Evolutionary conservation across 768 basidiomycete species (phyloP).

Genomic region (Leccinum incarnatum): DNA sequence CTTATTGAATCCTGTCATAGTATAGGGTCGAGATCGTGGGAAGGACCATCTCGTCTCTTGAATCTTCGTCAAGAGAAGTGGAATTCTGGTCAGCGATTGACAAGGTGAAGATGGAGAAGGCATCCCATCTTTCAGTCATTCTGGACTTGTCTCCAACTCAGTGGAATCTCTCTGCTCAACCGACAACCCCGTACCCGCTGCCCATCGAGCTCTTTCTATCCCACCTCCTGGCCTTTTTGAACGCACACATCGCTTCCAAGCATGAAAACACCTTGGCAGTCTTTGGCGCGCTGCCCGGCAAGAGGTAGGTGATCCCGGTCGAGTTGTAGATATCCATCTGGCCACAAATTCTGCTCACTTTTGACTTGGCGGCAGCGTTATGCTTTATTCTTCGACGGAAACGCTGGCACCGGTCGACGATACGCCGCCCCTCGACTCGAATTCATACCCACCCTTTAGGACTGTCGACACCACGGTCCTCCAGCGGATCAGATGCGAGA

Average conservation of each 20-base stretch:
- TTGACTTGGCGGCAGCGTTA: constrained; percentile 43
- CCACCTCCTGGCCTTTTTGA: constrained; percentile 86
- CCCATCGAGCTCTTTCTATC: constrained; percentile 73
- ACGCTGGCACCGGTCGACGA: constrained; percentile 35
- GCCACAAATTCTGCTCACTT: not conserved
- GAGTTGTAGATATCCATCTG: not conserved
- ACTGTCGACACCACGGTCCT: constrained; percentile 68
- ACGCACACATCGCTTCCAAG: constrained; percentile 86
- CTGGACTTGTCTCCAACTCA: constrained; percentile 83
- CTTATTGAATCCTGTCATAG: too few species aligned
- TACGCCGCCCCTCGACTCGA: constrained; percentile 54
- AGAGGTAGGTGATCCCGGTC: constrained; percentile 54
- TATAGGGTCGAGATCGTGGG: too few species aligned
- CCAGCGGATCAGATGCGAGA: constrained; percentile 55
- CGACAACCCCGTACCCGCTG: constrained; percentile 50
- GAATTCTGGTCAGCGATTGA: too few species aligned
- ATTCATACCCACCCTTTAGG: constrained; percentile 83
- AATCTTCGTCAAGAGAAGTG: too few species aligned
- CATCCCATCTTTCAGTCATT: constrained; percentile 76
- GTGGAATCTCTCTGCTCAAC: constrained; percentile 71
- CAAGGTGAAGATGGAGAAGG: constrained; percentile 38
- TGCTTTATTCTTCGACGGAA: constrained; percentile 74
- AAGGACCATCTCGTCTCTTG: too few species aligned
- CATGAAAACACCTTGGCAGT: constrained; percentile 93
- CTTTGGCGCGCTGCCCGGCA: constrained; percentile 83